Evolutionary conservation across 805 yeast genomes (phyloP).

Genomic region (Cyberlindnera amylophila): DNA sequence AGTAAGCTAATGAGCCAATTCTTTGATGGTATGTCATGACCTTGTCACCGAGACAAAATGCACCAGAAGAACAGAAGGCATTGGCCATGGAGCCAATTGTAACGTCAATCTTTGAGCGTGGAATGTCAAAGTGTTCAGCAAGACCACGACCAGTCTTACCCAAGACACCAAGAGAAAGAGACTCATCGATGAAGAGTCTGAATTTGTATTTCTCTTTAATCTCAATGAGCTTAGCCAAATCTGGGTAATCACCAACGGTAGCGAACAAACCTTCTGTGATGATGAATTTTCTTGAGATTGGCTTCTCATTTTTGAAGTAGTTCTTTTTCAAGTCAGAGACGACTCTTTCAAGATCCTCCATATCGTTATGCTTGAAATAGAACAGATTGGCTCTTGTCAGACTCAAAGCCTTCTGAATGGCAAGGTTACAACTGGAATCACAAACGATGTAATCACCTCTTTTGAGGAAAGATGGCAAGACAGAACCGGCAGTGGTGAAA

Average conservation of each 20-base stretch:
- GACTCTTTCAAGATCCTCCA: slow-evolving; percentile 72
- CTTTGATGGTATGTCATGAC: slow-evolving; percentile 91
- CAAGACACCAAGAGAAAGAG: slow-evolving; percentile 78
- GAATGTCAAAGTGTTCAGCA: slow-evolving; percentile 66
- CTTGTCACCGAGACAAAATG: slow-evolving; percentile 82
- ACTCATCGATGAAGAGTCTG: slow-evolving; percentile 84
- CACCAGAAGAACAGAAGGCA: slow-evolving; percentile 84
- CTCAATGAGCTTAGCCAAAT: slow-evolving; percentile 62
- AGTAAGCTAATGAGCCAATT: slow-evolving; percentile 83
- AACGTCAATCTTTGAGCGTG: slow-evolving; percentile 66
- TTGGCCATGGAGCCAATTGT: slow-evolving; percentile 84
- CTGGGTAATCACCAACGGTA: slow-evolving; percentile 75
- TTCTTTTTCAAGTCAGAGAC: slow-evolving; percentile 42
- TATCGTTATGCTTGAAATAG: slow-evolving; percentile 79
- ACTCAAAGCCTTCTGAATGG: slow-evolving; percentile 83
- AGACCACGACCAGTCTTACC: slow-evolving; percentile 86
- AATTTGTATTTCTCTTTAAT: slow-evolving; percentile 80
- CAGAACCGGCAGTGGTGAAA: slow-evolving; percentile 79
- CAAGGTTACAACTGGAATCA: slow-evolving; percentile 70
- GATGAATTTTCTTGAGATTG: slow-evolving; percentile 85
- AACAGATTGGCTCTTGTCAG: slow-evolving; percentile 80
- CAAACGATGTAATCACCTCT: slow-evolving; percentile 92
- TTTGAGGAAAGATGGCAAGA: slow-evolving; percentile 88
- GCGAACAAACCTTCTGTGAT: slow-evolving; percentile 88
- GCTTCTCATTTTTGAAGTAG: slow-evolving; percentile 42